phyloP scores from a whole-genome alignment of 768 basidiomycete genomes.

The Leccinum subgranulosum region DNA sequence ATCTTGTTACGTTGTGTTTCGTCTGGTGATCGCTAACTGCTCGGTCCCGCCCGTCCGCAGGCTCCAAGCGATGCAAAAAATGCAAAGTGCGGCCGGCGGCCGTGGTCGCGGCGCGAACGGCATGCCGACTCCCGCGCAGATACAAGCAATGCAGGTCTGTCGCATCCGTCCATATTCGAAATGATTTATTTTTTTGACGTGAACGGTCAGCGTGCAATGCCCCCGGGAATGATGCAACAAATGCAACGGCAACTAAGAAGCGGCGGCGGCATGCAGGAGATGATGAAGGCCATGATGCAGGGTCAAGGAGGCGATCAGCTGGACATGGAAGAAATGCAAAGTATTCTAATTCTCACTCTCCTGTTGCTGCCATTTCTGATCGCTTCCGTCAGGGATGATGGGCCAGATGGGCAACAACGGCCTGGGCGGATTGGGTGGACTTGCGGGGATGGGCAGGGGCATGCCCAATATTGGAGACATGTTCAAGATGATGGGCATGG shows the following conservation, averaged over 20 bases:
- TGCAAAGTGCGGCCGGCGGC: slow-evolving; percentile 83
- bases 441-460: slow-evolving; percentile 52
- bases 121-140: slow-evolving; percentile 90
- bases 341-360: slow-evolving; percentile 39
- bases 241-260: slow-evolving; percentile 80
- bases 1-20: background rate
- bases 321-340: slow-evolving; percentile 95
- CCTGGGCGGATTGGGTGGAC: slow-evolving; percentile 48
- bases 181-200: slow-evolving; percentile 3
- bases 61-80: slow-evolving; percentile 88
- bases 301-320: slow-evolving; percentile 86
- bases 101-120: slow-evolving; percentile 84
- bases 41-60: slow-evolving; percentile 31
- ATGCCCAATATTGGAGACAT: slow-evolving; percentile 74
- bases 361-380: slow-evolving; percentile 6
- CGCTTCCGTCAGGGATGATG: slow-evolving; percentile 69
- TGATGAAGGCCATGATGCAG: slow-evolving; percentile 99
- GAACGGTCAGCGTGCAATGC: slow-evolving; percentile 72
- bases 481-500: slow-evolving; percentile 90
- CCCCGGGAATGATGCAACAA: slow-evolving; percentile 92
- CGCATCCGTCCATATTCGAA: background rate
- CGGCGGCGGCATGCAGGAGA: slow-evolving; percentile 92
- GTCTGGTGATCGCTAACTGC: slow-evolving; percentile 4
- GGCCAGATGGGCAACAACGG: slow-evolving; percentile 72
- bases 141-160: slow-evolving; percentile 89